phyloP scores from a whole-genome alignment of 768 basidiomycete genomes.

The Amanita pallidorosea region DNA sequence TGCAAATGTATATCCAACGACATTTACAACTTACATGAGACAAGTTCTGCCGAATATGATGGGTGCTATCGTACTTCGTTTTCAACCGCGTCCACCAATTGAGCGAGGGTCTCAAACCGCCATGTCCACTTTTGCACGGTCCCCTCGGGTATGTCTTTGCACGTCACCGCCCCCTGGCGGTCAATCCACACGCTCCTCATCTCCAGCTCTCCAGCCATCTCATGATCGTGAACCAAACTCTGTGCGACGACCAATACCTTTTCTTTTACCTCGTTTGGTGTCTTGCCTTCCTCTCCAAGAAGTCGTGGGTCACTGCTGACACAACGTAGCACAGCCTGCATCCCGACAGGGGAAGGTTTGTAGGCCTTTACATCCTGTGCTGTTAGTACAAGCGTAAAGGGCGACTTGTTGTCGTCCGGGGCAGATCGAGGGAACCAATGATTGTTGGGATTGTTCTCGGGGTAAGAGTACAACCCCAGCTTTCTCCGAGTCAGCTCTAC shows the following conservation, averaged over 20 bases:
- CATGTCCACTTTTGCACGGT: slow-evolving; percentile 28
- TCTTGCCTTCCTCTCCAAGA: slow-evolving; percentile 18
- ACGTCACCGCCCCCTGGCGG: slow-evolving; percentile 34
- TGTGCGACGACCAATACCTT: slow-evolving; percentile 59
- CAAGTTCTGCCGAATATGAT: not conserved
- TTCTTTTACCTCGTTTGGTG: slow-evolving; percentile 23
- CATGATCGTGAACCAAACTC: slow-evolving; percentile 56
- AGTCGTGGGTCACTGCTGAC: slow-evolving; percentile 28
- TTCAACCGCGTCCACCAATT: slow-evolving; percentile 51
- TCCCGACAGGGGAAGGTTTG: slow-evolving; percentile 53
- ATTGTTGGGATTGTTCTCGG: slow-evolving; percentile 20
- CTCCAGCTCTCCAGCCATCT: slow-evolving; percentile 46
- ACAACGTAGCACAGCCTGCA: slow-evolving; percentile 35
- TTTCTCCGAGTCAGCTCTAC: slow-evolving; percentile 10
- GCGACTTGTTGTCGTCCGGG: slow-evolving; percentile 30
- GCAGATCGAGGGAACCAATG: slow-evolving; percentile 35
- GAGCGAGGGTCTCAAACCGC: slow-evolving; percentile 49
- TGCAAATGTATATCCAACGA: not conserved
- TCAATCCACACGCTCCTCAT: slow-evolving; percentile 60
- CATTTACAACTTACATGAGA: not conserved
- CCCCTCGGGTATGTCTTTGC: slow-evolving; percentile 24
- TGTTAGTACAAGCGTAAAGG: slow-evolving; percentile 58
- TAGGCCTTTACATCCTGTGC: slow-evolving; percentile 68
- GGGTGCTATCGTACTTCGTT: slow-evolving; percentile 16
- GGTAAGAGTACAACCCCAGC: slow-evolving; percentile 19